phyloP scores from a whole-genome alignment of 768 basidiomycete species.

The Calocybe indica region DNA sequence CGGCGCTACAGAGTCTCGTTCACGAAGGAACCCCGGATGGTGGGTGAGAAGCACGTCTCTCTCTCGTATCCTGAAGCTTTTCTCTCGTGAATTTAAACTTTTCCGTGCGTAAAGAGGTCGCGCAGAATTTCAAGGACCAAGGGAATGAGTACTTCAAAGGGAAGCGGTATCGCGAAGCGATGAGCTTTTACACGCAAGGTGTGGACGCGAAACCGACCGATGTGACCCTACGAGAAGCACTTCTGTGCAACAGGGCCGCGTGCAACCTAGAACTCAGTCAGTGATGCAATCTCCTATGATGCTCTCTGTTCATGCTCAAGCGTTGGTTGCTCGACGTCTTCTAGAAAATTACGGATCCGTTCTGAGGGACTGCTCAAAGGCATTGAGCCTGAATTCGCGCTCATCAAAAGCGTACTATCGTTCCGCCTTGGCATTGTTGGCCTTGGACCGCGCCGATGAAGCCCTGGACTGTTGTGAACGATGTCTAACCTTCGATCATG shows the following conservation, averaged over 20 bases:
- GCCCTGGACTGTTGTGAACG: constrained; percentile 76
- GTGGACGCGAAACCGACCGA: constrained; percentile 80
- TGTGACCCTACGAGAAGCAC: constrained; percentile 46
- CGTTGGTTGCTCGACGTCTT: not conserved
- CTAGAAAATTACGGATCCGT: constrained; percentile 87
- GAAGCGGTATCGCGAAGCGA: constrained; percentile 81
- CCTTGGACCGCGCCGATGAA: constrained; percentile 72
- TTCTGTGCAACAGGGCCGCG: constrained; percentile 87
- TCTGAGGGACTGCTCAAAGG: constrained; percentile 78
- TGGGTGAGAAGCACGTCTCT: constrained; percentile 38
- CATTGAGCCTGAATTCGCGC: constrained; percentile 51
- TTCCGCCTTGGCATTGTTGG: constrained; percentile 70
- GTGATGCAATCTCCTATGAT: constrained; percentile 15
- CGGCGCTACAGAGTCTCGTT: constrained; percentile 79
- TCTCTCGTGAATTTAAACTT: constrained; percentile 1
- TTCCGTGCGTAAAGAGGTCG: constrained; percentile 54
- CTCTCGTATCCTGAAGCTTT: not conserved
- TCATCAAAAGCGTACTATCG: constrained; percentile 86
- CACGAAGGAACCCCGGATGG: constrained; percentile 94
- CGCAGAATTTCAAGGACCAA: constrained; percentile 89
- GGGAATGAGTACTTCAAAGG: constrained; percentile 93
- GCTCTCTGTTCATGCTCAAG: not conserved
- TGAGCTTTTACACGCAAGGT: constrained; percentile 87
- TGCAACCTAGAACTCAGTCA: constrained; percentile 86
- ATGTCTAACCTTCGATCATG: constrained; percentile 54